phyloP scores from a whole-genome alignment of 2,329 filamentous ascomycete genomes.

The Fusarium setosum region DNA sequence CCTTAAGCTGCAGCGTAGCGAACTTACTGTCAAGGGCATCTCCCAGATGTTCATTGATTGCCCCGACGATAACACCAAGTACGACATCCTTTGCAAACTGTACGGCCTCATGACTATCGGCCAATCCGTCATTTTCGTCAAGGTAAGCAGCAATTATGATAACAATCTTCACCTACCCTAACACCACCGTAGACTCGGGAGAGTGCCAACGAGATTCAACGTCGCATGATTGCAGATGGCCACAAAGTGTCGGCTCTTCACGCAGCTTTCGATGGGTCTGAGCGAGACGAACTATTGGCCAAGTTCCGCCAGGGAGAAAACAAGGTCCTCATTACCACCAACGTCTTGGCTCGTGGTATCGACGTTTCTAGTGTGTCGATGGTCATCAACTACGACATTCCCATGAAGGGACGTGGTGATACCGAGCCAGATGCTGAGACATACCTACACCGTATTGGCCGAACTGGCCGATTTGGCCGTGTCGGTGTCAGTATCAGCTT shows the following conservation, averaged over 20 bases:
- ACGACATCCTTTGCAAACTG: conserved; percentile 87
- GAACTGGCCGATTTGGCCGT: conserved; percentile 95
- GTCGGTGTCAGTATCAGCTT: conserved; percentile 97
- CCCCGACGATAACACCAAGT: conserved; percentile 83
- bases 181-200: conserved; percentile 74
- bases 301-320: conserved; percentile 87
- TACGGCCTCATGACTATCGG: conserved; percentile 97
- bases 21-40: conserved; percentile 96
- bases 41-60: conserved; percentile 99
- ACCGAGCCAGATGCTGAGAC: conserved; percentile 91
- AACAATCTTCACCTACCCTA: conserved; percentile 7
- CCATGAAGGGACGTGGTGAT: conserved; percentile 80
- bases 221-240: conserved; percentile 86
- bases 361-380: conserved; percentile 92
- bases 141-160: conserved; percentile 62
- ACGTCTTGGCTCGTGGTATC: conserved; percentile 95
- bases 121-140: conserved; percentile 98
- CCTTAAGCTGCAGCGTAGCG: conserved; percentile 88
- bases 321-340: conserved; percentile 98
- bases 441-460: conserved; percentile 97
- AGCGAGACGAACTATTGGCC: conserved; percentile 86
- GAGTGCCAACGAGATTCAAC: conserved; percentile 86
- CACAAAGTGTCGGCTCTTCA: conserved; percentile 93
- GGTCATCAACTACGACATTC: conserved; percentile 97
- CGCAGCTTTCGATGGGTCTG: conserved; percentile 84